Conservation (phyloP, 495 filamentous ascomycete genomes). For the Talaromyces stipitatus region DNA sequence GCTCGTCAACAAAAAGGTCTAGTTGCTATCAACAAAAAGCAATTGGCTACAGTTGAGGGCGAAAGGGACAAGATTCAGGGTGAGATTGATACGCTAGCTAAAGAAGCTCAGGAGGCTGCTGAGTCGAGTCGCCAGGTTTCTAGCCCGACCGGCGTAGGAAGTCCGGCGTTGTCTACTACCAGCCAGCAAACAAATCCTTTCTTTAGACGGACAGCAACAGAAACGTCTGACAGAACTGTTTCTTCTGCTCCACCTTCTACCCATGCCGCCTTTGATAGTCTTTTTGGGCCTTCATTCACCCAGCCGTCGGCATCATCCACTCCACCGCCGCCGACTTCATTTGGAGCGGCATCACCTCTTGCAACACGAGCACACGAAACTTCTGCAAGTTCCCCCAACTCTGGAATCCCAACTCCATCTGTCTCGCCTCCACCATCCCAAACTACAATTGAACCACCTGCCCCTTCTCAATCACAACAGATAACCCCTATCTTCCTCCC, state of each 20-base stretch:
- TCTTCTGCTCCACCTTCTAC: constrained; percentile 39
- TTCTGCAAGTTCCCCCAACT: constrained; percentile 30
- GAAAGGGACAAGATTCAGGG: constrained; percentile 77
- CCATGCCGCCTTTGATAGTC: constrained; percentile 76
- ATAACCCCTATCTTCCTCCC: constrained; percentile 65
- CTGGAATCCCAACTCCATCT: constrained; percentile 49
- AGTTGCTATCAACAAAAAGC: constrained; percentile 97
- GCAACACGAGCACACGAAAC: constrained; percentile 19
- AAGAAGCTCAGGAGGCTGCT: constrained; percentile 36
- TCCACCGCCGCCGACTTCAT: constrained; percentile 56
- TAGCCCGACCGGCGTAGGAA: constrained; percentile 43
- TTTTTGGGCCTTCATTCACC: constrained; percentile 73
- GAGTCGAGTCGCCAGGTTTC: constrained; percentile 24
- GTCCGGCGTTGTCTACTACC: constrained; percentile 64
- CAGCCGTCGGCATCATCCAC: constrained; percentile 30
- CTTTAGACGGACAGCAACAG: constrained; percentile 65
- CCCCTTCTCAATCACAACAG: constrained; percentile 61
- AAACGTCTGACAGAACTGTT: constrained; percentile 52
- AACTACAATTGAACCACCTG: constrained; percentile 46
- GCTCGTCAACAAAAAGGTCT: constrained; percentile 91
- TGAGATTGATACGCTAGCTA: constrained; percentile 64
- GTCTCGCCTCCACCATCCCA: constrained; percentile 55
- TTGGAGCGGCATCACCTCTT: constrained; percentile 50
- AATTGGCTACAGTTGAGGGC: constrained; percentile 77
- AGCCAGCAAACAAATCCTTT: constrained; percentile 85